Conservation (phyloP, 768 basidiomycete species). For the Lentinula sp. region DNA sequence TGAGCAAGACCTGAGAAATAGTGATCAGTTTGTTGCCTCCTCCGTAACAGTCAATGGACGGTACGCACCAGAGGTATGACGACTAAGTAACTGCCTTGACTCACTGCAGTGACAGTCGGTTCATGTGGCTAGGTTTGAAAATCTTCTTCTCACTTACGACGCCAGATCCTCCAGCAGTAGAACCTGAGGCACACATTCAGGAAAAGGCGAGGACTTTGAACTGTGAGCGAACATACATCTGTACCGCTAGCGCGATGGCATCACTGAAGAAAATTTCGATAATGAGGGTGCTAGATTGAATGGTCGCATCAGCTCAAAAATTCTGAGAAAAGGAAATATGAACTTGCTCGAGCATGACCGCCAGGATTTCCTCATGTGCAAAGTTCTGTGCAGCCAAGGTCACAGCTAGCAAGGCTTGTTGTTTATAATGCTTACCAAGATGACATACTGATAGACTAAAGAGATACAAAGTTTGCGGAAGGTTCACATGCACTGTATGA, state of each 20-base stretch:
- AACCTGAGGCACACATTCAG: neutral
- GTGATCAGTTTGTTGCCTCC: too few species aligned
- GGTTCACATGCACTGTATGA: neutral
- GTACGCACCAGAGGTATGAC: constrained; percentile 4
- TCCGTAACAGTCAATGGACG: neutral
- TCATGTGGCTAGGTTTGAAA: neutral
- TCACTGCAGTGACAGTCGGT: neutral
- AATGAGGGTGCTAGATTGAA: constrained; percentile 9
- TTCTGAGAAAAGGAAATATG: neutral
- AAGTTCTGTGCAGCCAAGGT: constrained; percentile 3
- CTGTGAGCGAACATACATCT: neutral
- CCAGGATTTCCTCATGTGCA: constrained; percentile 5
- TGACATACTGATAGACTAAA: constrained; percentile 2
- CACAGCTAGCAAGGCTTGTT: neutral
- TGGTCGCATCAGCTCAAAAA: neutral
- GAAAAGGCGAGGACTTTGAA: neutral
- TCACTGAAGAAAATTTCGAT: constrained; percentile 12
- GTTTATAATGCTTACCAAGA: neutral
- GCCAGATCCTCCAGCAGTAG: constrained; percentile 5
- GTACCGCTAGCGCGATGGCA: constrained; percentile 8
- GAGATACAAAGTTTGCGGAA: neutral
- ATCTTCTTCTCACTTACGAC: neutral
- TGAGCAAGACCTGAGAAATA: neutral
- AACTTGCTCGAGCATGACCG: neutral
- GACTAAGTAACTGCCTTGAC: constrained; percentile 6